phyloP scores from a whole-genome alignment of 306 rosid genomes.

The Corylus heterophylla region DNA sequence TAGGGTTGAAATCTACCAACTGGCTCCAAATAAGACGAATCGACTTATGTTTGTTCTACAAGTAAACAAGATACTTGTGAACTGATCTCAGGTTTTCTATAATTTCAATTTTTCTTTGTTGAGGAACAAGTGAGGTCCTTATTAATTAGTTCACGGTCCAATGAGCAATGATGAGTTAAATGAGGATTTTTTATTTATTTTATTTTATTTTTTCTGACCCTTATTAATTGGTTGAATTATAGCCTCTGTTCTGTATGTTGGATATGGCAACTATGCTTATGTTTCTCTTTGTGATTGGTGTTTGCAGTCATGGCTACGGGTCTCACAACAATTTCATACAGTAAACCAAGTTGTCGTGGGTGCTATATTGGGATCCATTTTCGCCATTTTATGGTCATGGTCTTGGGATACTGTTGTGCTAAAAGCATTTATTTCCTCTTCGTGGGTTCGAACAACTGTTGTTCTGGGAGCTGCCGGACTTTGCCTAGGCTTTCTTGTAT shows the following conservation, averaged over 20 bases:
- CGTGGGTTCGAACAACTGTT: conserved; percentile 58
- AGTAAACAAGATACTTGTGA: background rate
- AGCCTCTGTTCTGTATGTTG: background rate
- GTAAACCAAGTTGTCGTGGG: conserved; percentile 77
- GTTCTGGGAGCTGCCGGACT: conserved; percentile 52
- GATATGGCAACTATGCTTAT: conserved; percentile 16
- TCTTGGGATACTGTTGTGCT: conserved; percentile 57
- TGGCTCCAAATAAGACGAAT: background rate
- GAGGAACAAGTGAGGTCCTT: background rate
- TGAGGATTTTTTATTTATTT: background rate
- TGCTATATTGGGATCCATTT: conserved; percentile 57
- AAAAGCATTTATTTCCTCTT: conserved; percentile 51
- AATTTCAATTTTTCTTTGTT: background rate
- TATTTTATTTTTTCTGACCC: background rate
- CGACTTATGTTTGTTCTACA: background rate
- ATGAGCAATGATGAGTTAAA: background rate
- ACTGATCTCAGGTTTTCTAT: background rate
- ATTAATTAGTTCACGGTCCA: background rate
- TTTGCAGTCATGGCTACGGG: conserved; percentile 82
- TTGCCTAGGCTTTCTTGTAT: conserved; percentile 54
- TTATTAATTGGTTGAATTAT: background rate
- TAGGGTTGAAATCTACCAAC: background rate
- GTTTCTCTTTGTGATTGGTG: conserved; percentile 7
- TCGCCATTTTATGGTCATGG: conserved; percentile 61
- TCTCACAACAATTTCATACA: conserved; percentile 75